These are phyloP conservation scores for Streptanthus diversifolius DNA, from an alignment of 345 rosid species.

Conservation along the genomic window DNA sequence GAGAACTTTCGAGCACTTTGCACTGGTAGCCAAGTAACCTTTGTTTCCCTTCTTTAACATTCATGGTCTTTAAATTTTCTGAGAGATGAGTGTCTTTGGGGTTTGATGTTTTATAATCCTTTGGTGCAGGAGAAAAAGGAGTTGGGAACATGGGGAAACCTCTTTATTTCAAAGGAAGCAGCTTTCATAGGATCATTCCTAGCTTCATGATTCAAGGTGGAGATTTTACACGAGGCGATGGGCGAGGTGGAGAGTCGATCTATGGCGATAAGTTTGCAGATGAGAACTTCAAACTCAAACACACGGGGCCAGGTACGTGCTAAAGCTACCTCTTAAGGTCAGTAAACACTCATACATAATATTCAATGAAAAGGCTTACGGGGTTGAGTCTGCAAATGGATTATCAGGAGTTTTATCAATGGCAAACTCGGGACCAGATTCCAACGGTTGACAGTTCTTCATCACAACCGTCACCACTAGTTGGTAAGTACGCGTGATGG, in stretches of 20 bases:
- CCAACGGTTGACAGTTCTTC: conserved; percentile 92
- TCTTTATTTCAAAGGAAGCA: conserved; percentile 74
- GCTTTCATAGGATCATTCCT: conserved; percentile 88
- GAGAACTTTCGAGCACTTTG: conserved; percentile 97
- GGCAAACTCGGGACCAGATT: conserved; percentile 87
- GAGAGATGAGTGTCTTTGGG: neutral
- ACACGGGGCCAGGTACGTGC: conserved; percentile 65
- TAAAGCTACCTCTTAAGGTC: neutral
- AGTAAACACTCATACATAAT: neutral
- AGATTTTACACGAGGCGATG: conserved; percentile 90
- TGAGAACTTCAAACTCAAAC: conserved; percentile 91
- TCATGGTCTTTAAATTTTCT: neutral
- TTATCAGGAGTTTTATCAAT: conserved; percentile 65
- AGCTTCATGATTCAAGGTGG: conserved; percentile 97
- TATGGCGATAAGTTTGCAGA: conserved; percentile 81
- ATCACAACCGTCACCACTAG: conserved; percentile 73
- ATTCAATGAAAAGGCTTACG: neutral
- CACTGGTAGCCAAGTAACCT: conserved; percentile 79
- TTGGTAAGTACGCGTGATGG: conserved; percentile 48
- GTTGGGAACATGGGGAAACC: conserved; percentile 75
- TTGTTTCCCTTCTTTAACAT: conserved; percentile 25
- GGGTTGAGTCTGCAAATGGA: neutral
- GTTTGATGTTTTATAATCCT: conserved; percentile 5
- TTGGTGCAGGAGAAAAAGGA: conserved; percentile 77
- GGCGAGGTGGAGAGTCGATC: conserved; percentile 92